phyloP scores from a whole-genome alignment of 2,329 filamentous ascomycete species.

The Zasmidium citrigriseum region DNA sequence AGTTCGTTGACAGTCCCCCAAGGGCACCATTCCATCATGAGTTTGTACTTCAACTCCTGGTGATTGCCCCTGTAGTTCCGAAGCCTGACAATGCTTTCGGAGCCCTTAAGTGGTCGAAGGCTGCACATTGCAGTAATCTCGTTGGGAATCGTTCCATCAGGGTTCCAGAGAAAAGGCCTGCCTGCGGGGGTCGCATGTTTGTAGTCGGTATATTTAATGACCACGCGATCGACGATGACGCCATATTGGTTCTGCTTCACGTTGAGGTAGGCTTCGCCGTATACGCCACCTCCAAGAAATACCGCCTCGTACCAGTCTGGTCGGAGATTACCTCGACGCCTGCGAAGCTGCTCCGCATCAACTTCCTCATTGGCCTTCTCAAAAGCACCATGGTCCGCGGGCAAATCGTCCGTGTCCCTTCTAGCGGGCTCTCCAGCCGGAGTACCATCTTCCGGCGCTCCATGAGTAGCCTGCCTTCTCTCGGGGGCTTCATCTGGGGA shows the following conservation, averaged over 20 bases:
- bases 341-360: not conserved
- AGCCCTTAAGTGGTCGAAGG: constrained; percentile 1
- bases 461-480: no score
- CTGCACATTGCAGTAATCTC: constrained; percentile 5
- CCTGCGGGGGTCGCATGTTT: no score
- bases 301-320: not conserved
- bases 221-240: constrained; percentile 4
- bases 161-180: no score
- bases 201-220: not conserved
- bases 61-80: constrained; percentile 4
- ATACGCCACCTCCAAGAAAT: not conserved
- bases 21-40: not conserved
- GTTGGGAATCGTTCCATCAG: not conserved
- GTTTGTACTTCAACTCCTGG: not conserved
- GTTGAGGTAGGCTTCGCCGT: not conserved
- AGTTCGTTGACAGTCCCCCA: not conserved
- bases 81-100: not conserved
- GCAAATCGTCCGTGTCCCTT: no score
- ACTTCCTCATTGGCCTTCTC: no score
- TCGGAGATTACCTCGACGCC: not conserved
- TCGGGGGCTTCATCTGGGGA: no score
- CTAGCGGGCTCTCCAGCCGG: no score
- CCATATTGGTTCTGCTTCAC: constrained; percentile 4
- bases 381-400: no score
- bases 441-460: no score